Conservation (phyloP, 257 asterid genomes). For the Mitragyna speciosa region DNA sequence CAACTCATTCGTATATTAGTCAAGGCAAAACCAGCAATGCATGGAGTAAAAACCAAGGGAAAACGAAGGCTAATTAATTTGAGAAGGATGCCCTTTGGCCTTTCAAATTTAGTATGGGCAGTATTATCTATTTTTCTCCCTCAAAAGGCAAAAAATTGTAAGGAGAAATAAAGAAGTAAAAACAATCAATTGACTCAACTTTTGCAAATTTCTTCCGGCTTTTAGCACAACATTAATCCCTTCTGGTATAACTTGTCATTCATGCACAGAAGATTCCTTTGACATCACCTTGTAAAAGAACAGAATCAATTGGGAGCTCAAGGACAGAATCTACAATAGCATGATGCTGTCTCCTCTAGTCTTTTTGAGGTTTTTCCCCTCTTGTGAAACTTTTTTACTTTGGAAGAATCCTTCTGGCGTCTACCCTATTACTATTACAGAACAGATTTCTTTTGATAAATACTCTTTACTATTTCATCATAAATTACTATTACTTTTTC, state of each 20-base stretch:
- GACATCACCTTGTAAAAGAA: not conserved
- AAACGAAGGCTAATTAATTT: not conserved
- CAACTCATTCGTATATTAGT: not conserved
- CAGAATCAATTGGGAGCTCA: not conserved
- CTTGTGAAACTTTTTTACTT: not conserved
- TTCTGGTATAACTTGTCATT: not conserved
- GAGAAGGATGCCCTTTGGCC: not conserved
- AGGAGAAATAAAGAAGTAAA: not conserved
- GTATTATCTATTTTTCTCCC: not conserved
- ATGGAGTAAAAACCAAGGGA: not conserved
- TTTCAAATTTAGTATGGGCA: not conserved
- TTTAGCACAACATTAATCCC: not conserved
- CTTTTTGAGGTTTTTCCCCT: not conserved
- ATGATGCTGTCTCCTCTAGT: not conserved
- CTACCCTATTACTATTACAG: not conserved
- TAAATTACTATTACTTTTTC: not conserved
- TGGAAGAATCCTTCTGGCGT: constrained; percentile 8
- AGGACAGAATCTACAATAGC: not conserved
- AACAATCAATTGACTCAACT: constrained; percentile 13
- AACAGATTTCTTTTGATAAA: not conserved
- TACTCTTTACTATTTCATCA: not conserved
- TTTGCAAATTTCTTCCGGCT: not conserved
- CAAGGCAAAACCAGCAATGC: not conserved
- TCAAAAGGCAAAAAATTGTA: not conserved
- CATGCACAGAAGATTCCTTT: constrained; percentile 10